Evolutionary conservation across 2,329 filamentous ascomycete species (phyloP), one percentile per base, ranked within the genome.

Genomic region (Xylariaceae sp.): DNA sequence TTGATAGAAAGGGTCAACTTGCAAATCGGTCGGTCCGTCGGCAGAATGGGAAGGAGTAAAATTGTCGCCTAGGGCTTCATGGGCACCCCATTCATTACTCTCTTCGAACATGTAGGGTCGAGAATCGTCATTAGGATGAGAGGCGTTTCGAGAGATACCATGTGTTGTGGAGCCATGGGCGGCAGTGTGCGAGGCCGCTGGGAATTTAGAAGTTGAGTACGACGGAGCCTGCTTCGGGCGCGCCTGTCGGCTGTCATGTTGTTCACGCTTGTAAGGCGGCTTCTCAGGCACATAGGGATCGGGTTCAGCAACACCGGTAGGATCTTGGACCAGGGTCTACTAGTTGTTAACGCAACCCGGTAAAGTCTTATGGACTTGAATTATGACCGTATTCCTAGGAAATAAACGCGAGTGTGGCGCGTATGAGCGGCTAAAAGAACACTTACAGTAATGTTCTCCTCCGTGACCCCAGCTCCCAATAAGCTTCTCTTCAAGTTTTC

Each of bases 401-500:
- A 40, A 53, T 31, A 27, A 19, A 37, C 7, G 19, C 3, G 47
- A 19, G 3, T 7, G 9, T 27, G 9, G 42, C 26, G 5, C 12
- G 8, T n/a, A 11, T 37, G 19, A 12, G 12, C 29, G 11, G 9
- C 40, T 19, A 8, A 47, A 45, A n/a, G 6, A 6, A 40, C 41
- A 68, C 74, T 58, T 71, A 79, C 77, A 59, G 68, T 70, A 57
- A 83, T 71, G 19, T 74, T 74, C 19, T 72, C 70, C 51, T 77
- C 70, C 1, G 69, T 68, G 40, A 82, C 72, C 3, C 80, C 80
- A 30, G 76, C 77, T 55, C 67, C 68, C 47, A 76, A 65, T 31
- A 84, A 73, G 51, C 77, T 81, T n/a, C 70, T 72, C 48, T 71
- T 69, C 41, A 81, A 66, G 51, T 74, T 74, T n/a, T 64, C 75